Base-by-base conservation (phyloP, 1,139 yeast genomes). In the Geotrichum australiense region DNA sequence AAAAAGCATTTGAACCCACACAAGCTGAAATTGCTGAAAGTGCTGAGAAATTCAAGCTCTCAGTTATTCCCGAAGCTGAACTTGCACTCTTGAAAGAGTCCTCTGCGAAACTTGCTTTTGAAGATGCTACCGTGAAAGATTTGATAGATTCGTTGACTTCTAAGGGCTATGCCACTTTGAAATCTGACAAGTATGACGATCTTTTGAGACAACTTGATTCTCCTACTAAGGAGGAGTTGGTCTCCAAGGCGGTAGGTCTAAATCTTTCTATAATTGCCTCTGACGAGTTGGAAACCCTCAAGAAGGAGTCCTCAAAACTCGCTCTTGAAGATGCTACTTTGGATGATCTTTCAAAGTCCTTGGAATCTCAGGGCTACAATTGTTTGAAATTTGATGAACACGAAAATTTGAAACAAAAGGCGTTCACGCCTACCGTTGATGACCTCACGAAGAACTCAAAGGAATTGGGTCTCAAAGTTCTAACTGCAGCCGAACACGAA, bases 221-320 rank as follows among this genome's bases (percentile, higher is more conserved):
- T 26, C 59, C 43, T 10, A 30, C 43, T 4, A 19, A 22, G 31
- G 23, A 36, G 22, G 43, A 41, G 18, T 18, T 41, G 32, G 24
- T 24, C 10, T 10, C 25, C n/a, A 14, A 23, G 8, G 34, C 40
- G 11, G 11, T 21, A 5, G 35, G 39, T 35, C 52, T 68, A 30
- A 74, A 75, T 1, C 59, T 66, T 58, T 63, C 64, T 3, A 59
- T 68, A 7, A 41, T 64, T 29, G 43, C 53, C 31, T 39, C 23
- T 34, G 35, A 33, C 3, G 37, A 37, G n/a, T 36, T 45, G 11
- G 37, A 33, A 4, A 44, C 52, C 1, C 47, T 53, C 10, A 63
- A 58, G 39, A 63, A 66, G 2, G 26, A 40, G 8, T 51, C 45
- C 11, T 44, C 56, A 5, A 62, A 61, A 5, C 48, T 59, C 46